A percentile compares a stretch with the other conserved stretches of the same genome.
Conservation (phyloP, 768 basidiomycete species). For the Amanita molliuscula region DNA sequence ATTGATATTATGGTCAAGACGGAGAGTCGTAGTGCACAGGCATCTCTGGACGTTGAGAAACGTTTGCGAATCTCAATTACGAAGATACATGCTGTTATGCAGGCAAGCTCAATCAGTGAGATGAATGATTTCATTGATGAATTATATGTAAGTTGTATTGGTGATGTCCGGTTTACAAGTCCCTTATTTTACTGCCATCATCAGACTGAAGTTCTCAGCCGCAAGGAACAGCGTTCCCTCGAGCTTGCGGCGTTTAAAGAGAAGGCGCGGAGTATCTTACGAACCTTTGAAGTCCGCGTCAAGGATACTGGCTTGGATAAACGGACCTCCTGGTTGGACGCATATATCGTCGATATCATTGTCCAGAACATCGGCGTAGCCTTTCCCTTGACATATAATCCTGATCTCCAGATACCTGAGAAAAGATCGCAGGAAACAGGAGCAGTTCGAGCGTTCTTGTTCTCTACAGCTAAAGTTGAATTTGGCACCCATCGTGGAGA, state of each 20-base stretch:
- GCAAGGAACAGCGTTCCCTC: constrained; percentile 63
- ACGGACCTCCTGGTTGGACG: constrained; percentile 42
- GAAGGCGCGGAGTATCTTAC: constrained; percentile 64
- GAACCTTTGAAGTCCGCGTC: constrained; percentile 61
- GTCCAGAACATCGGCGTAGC: constrained; percentile 77
- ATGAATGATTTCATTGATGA: constrained; percentile 84
- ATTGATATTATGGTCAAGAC: constrained; percentile 55
- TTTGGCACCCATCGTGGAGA: constrained; percentile 71
- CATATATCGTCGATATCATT: constrained; percentile 42
- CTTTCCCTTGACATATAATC: constrained; percentile 68
- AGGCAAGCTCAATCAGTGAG: constrained; percentile 86
- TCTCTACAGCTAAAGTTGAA: constrained; percentile 66
- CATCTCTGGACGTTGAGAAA: constrained; percentile 6
- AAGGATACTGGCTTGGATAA: constrained; percentile 26
- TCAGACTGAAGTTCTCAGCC: constrained; percentile 66
- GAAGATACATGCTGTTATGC: constrained; percentile 89
- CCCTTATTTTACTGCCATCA: constrained; percentile 15
- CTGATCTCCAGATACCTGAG: constrained; percentile 41
- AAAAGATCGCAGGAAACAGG: constrained; percentile 26
- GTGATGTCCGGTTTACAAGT: background rate
- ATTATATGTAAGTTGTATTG: constrained; percentile 45
- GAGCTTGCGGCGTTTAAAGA: constrained; percentile 81
- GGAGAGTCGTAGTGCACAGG: constrained; percentile 15
- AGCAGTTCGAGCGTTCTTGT: constrained; percentile 71
- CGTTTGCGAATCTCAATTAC: constrained; percentile 45